phyloP scores from a whole-genome alignment of 164 flowering plant genomes.

The Piper longum region DNA sequence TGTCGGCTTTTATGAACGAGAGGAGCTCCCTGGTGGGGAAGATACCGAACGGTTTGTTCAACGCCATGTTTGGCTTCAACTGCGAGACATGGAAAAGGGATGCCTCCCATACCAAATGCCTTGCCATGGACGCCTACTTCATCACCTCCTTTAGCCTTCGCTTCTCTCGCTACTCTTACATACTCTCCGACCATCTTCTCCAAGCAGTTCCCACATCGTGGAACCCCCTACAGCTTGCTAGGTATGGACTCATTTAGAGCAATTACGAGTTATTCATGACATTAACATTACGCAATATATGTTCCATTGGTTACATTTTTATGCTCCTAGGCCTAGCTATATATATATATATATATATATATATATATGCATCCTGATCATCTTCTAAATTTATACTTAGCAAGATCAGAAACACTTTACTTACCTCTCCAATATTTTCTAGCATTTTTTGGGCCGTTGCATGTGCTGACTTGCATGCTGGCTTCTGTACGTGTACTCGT shows the following conservation, averaged over 20 bases:
- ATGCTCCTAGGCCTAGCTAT: too few relatives aligned
- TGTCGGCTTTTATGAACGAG: slow-evolving; percentile 64
- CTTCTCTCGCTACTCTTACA: slow-evolving; percentile 43
- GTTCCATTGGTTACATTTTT: too few relatives aligned
- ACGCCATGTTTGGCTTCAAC: slow-evolving; percentile 55
- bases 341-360: too few relatives aligned
- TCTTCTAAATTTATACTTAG: too few relatives aligned
- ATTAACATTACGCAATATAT: too few relatives aligned
- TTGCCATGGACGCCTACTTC: slow-evolving; percentile 62
- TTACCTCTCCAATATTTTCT: not conserved
- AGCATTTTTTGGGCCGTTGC: not conserved
- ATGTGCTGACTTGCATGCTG: not conserved
- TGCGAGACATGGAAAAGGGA: slow-evolving; percentile 59
- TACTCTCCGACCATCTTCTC: slow-evolving; percentile 46
- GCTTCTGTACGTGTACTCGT: not conserved
- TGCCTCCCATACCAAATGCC: slow-evolving; percentile 40
- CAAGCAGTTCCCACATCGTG: slow-evolving; percentile 62
- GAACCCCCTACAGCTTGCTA: slow-evolving; percentile 67
- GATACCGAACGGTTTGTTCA: slow-evolving; percentile 66
- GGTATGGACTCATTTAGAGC: slow-evolving; percentile 17
- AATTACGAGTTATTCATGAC: too few relatives aligned
- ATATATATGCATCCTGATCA: too few relatives aligned
- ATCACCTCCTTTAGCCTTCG: slow-evolving; percentile 40
- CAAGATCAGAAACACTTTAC: too few relatives aligned
- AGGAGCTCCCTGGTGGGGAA: slow-evolving; percentile 45